Evolutionary conservation across 768 basidiomycete genomes (phyloP).

Genomic region (Boletus sp.): DNA sequence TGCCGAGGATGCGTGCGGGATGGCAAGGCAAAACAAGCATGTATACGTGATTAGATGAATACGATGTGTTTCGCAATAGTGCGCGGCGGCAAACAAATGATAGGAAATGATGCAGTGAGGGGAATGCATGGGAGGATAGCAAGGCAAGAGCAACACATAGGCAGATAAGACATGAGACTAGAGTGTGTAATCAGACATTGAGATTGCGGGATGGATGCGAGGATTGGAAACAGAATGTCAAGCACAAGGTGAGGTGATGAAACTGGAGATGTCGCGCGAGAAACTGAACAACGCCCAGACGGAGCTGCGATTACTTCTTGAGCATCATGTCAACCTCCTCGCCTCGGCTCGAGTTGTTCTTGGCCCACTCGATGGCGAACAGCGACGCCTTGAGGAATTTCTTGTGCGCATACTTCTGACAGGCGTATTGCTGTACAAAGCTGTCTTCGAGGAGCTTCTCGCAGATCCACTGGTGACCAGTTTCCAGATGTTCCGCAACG

Average conservation of each 20-base stretch:
- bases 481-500: slow-evolving; percentile 82
- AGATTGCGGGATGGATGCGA: slow-evolving; percentile 34
- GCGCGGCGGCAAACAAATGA: slow-evolving; percentile 28
- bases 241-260: slow-evolving; percentile 30
- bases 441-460: slow-evolving; percentile 77
- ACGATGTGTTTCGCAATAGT: slow-evolving; percentile 36
- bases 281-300: slow-evolving; percentile 17
- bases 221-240: slow-evolving; percentile 35
- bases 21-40: slow-evolving; percentile 34
- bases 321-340: slow-evolving; percentile 28
- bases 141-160: slow-evolving; percentile 35
- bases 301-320: slow-evolving; percentile 27
- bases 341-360: slow-evolving; percentile 41
- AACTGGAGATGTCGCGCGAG: slow-evolving; percentile 24
- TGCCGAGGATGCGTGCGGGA: slow-evolving; percentile 19
- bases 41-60: slow-evolving; percentile 32
- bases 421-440: slow-evolving; percentile 84
- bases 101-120: slow-evolving; percentile 17
- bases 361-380: slow-evolving; percentile 76
- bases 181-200: slow-evolving; percentile 39
- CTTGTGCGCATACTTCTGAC: slow-evolving; percentile 96
- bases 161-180: slow-evolving; percentile 34
- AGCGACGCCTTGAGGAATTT: slow-evolving; percentile 92
- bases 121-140: slow-evolving; percentile 38
- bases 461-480: slow-evolving; percentile 77